phyloP scores from a whole-genome alignment of 2,329 filamentous ascomycete species.

The Mycosphaerelloides madeirae region DNA sequence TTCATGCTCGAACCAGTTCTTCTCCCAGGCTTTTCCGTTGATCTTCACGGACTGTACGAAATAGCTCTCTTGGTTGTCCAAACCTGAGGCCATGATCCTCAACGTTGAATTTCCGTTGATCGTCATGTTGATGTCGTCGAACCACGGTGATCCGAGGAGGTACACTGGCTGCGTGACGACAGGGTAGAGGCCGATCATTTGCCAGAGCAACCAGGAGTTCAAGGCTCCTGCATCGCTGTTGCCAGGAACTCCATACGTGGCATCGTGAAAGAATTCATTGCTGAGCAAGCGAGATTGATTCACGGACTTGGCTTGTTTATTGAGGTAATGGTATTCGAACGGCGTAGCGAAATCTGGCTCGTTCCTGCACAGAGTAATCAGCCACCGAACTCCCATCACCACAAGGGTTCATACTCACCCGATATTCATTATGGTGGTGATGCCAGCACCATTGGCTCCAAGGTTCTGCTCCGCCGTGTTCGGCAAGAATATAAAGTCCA shows the following conservation, averaged over 20 bases:
- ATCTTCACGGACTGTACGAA: conserved; percentile 53
- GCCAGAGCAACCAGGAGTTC: conserved; percentile 30
- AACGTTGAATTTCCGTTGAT: conserved; percentile 34
- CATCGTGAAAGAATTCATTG: conserved; percentile 29
- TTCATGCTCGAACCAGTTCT: conserved; percentile 54
- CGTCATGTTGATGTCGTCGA: conserved; percentile 29
- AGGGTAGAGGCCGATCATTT: conserved; percentile 33
- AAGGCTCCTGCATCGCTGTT: conserved; percentile 33
- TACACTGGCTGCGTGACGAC: conserved; percentile 35
- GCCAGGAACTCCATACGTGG: conserved; percentile 28
- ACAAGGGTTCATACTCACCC: conserved; percentile 8
- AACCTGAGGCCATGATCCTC: conserved; percentile 44
- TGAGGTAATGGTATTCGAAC: conserved; percentile 32
- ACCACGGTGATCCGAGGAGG: conserved; percentile 24
- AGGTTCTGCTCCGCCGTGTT: conserved; percentile 33
- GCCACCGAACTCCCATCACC: too few relatives aligned
- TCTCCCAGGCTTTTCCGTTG: conserved; percentile 49
- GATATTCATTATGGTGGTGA: conserved; percentile 35
- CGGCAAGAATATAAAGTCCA: conserved; percentile 41
- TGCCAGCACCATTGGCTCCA: conserved; percentile 34
- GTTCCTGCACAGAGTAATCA: conserved; percentile 16
- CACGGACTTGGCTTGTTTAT: conserved; percentile 30
- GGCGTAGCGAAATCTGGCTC: conserved; percentile 32
- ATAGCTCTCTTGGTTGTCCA: conserved; percentile 40
- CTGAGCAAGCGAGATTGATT: conserved; percentile 20